Conservation (phyloP, 257 asterid genomes). For the Rehmannia glutinosa region DNA sequence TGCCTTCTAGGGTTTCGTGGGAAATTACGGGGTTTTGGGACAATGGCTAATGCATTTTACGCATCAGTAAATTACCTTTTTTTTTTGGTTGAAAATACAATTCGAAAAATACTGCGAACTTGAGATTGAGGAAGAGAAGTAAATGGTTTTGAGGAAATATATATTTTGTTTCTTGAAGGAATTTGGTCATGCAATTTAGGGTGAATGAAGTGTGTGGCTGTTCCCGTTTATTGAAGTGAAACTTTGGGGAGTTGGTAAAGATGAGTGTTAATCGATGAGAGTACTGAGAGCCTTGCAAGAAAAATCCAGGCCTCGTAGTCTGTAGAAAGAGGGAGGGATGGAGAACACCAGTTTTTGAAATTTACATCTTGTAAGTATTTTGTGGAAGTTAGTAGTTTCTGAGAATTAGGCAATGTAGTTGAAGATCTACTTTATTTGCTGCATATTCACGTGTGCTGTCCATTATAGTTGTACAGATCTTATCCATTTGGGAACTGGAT, state of each 20-base stretch:
- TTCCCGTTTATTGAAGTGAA: background rate
- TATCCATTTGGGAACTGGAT: background rate
- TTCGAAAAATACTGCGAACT: background rate
- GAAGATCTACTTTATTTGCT: background rate
- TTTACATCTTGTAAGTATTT: background rate
- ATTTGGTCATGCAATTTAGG: background rate
- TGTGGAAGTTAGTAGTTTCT: background rate
- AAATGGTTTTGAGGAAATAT: background rate
- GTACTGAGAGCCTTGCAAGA: background rate
- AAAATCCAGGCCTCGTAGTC: background rate
- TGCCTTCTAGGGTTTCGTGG: conserved; percentile 16
- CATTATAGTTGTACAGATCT: background rate
- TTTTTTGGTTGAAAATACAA: background rate
- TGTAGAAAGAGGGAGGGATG: background rate
- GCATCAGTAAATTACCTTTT: background rate
- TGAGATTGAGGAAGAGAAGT: conserved; percentile 3
- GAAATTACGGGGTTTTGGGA: background rate
- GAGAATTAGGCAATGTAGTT: background rate
- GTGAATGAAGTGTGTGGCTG: background rate
- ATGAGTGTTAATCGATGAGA: background rate
- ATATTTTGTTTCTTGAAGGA: background rate
- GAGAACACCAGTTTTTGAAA: background rate
- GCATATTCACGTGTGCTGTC: background rate
- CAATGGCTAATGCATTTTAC: background rate
- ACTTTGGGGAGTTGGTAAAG: background rate